These are phyloP conservation scores for Fusarium sp. DNA, from an alignment of 2,329 filamentous ascomycete species.

Conservation along the genomic window DNA sequence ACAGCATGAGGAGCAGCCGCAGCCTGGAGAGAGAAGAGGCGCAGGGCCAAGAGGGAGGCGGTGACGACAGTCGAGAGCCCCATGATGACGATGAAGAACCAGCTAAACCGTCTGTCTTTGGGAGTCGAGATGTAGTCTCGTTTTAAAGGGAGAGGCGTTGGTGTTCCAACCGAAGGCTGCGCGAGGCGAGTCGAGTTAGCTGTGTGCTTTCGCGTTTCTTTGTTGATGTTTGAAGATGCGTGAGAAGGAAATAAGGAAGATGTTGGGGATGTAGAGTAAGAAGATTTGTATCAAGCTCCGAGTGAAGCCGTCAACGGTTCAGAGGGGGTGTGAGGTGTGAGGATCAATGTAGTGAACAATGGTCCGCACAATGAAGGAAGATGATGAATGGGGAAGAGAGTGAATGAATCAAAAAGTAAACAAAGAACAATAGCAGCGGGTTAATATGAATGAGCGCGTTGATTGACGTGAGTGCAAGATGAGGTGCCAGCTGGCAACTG, in stretches of 20 bases:
- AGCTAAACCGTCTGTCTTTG: conserved; percentile 43
- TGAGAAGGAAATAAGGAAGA: neutral
- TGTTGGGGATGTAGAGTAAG: conserved; percentile 1
- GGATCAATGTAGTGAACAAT: conserved; percentile 21
- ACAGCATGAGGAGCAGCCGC: conserved; percentile 48
- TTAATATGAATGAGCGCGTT: conserved; percentile 13
- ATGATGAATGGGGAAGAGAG: conserved; percentile 3
- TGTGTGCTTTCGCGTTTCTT: neutral
- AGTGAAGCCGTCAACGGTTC: conserved; percentile 18
- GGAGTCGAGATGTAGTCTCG: conserved; percentile 22
- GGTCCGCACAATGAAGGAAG: conserved; percentile 6
- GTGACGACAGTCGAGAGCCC: conserved; percentile 57
- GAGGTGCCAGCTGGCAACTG: conserved; percentile 11
- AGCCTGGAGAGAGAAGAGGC: conserved; percentile 53
- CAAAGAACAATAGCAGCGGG: conserved; percentile 14
- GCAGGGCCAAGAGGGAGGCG: conserved; percentile 56
- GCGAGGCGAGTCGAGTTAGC: conserved; percentile 24
- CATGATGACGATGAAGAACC: conserved; percentile 58
- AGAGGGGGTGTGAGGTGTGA: neutral
- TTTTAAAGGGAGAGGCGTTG: conserved; percentile 31
- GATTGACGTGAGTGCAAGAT: conserved; percentile 6
- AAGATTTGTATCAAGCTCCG: conserved; percentile 8
- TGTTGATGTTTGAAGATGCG: conserved; percentile 4
- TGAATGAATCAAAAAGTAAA: conserved; percentile 21
- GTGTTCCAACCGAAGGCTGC: conserved; percentile 29